Conservation (phyloP, 2,329 filamentous ascomycete species). For the Fusarium sp. region DNA sequence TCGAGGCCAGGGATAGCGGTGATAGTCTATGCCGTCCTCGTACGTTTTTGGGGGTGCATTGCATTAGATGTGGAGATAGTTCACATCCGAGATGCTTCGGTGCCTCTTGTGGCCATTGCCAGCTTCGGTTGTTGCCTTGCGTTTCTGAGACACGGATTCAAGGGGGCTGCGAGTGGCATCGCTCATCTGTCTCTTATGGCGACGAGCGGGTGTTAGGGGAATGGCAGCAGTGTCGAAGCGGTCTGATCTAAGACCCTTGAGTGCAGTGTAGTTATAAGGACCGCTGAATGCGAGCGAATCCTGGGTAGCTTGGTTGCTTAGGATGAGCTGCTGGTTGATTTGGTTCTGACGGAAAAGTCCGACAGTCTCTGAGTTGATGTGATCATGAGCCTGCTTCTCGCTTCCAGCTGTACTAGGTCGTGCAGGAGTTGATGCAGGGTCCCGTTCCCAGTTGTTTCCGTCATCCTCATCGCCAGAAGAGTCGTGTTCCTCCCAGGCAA, state of each 20-base stretch:
- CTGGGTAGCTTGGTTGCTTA: constrained; percentile 69
- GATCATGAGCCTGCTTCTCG: constrained; percentile 64
- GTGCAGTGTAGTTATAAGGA: constrained; percentile 68
- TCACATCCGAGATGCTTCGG: constrained; percentile 68
- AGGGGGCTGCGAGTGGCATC: constrained; percentile 63
- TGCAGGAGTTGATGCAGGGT: constrained; percentile 63
- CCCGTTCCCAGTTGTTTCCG: constrained; percentile 61
- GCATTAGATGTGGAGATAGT: constrained; percentile 58
- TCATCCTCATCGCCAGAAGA: constrained; percentile 70
- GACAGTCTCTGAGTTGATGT: constrained; percentile 74
- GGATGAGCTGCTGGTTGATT: constrained; percentile 69
- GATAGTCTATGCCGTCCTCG: constrained; percentile 58
- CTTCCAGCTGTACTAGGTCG: constrained; percentile 61
- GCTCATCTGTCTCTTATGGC: constrained; percentile 62
- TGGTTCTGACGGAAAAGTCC: constrained; percentile 81
- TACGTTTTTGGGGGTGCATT: constrained; percentile 50
- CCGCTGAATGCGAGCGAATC: constrained; percentile 72
- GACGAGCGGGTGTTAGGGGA: constrained; percentile 75
- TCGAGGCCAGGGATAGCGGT: constrained; percentile 58
- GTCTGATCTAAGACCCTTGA: constrained; percentile 73
- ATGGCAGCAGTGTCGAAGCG: constrained; percentile 73
- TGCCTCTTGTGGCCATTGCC: constrained; percentile 64
- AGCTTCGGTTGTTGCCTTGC: constrained; percentile 63
- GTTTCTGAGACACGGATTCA: constrained; percentile 61
- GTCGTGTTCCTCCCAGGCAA: constrained; percentile 71